Evolutionary conservation across 2,329 filamentous ascomycete species (phyloP).

Genomic region (Hymenotorrendiella dingleyae): DNA sequence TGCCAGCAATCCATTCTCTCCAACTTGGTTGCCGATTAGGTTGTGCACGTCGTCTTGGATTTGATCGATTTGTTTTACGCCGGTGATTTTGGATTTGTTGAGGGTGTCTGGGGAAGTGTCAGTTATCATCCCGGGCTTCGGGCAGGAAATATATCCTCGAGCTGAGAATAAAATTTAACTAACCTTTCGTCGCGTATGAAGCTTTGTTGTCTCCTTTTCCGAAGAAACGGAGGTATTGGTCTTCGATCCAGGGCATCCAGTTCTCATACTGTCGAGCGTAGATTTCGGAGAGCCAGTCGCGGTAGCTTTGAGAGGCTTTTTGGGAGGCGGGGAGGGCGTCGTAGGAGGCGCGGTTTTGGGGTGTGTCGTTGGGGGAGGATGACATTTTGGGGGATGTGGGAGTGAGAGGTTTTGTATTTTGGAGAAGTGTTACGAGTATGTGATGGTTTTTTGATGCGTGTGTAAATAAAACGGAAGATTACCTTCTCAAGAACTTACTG

Average conservation of each 20-base stretch:
- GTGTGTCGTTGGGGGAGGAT: too few relatives aligned
- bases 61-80: conserved; percentile 58
- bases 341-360: too few relatives aligned
- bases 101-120: conserved; percentile 48
- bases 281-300: conserved; percentile 54
- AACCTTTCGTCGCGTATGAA: conserved; percentile 64
- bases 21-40: conserved; percentile 57
- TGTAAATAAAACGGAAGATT: too few relatives aligned
- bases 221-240: conserved; percentile 66
- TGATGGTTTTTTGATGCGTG: too few relatives aligned
- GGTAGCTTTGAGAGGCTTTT: conserved; percentile 25
- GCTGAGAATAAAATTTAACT: conserved; percentile 11
- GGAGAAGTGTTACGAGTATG: too few relatives aligned
- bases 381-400: too few relatives aligned
- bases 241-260: conserved; percentile 74
- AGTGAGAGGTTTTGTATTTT: too few relatives aligned
- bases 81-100: conserved; percentile 64
- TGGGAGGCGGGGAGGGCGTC: conserved; percentile 15
- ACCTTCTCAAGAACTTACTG: too few relatives aligned
- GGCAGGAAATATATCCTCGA: not conserved
- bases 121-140: not conserved
- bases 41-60: conserved; percentile 63
- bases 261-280: conserved; percentile 69
- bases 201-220: conserved; percentile 69
- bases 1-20: conserved; percentile 60